A percentile compares a stretch with the other conserved stretches of the same genome.
Evolutionary conservation across 176 grass and related monocot species (phyloP).

Genomic region (Oryza glaberrima): DNA sequence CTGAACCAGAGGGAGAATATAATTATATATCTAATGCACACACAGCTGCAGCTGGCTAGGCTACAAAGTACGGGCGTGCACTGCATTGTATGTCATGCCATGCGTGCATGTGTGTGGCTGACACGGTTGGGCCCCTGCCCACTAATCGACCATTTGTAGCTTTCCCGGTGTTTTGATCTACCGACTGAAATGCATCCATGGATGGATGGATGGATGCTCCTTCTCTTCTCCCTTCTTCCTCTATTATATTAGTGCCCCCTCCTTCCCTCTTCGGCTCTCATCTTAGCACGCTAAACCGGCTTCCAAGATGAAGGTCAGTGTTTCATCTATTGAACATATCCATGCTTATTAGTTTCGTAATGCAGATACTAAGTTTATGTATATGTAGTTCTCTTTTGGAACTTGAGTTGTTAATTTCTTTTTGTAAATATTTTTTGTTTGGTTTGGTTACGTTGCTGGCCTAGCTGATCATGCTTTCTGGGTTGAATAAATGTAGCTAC

Average conservation of each 20-base stretch:
- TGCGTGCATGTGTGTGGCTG: slow-evolving; percentile 1
- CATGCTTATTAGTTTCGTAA: not conserved
- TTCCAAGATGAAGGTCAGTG: slow-evolving; percentile 75
- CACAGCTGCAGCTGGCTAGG: not conserved
- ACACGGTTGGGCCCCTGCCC: slow-evolving; percentile 19
- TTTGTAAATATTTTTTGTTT: not conserved
- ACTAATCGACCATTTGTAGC: slow-evolving; percentile 59
- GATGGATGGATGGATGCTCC: not conserved
- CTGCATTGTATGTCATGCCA: not conserved
- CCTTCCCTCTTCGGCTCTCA: slow-evolving; percentile 20
- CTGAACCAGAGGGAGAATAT: too few species aligned
- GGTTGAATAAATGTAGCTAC: not conserved
- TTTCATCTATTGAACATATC: not conserved
- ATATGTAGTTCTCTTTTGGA: not conserved
- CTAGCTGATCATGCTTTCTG: not conserved
- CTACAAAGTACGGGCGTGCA: not conserved
- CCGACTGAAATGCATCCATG: slow-evolving; percentile 41
- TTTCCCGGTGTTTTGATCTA: slow-evolving; percentile 70
- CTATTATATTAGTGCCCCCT: slow-evolving; percentile 60
- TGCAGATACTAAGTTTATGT: not conserved
- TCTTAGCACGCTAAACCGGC: slow-evolving; percentile 13
- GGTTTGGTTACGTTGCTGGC: not conserved
- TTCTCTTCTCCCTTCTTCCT: slow-evolving; percentile 30
- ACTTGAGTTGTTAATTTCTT: not conserved
- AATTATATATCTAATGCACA: too few species aligned